Evolutionary conservation across 306 rosid genomes (phyloP), one percentile per base, ranked within the genome.

Genomic region (Adenanthera pavonina): DNA sequence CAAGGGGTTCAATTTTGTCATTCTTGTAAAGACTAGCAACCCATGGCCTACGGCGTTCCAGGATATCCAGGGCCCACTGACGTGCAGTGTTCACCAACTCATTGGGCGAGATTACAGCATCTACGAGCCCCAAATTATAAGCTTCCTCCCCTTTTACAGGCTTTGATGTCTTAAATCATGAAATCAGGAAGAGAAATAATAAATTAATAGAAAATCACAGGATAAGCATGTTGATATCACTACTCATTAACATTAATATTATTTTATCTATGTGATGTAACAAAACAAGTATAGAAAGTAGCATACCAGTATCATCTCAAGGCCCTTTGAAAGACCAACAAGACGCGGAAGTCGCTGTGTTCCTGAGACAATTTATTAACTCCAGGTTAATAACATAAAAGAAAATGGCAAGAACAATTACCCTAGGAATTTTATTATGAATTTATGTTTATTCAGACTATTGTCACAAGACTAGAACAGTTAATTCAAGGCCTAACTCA

Each of bases 301-400:
- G 83, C 89, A 83, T 82, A 96, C 98, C 94, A 96, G 84, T 82
- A 96, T 92, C 97, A 96, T 96, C 77, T 96, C 98, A 84, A 96
- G 94, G 20, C 91, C 91, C 91, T 92, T 96, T 80, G 97, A 7
- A 68, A 96, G 88, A 77, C 99, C 99, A 86, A 96, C 98, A 78
- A 96, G 99, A 67, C 99, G 98, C 38, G 99, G 99, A 84, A 96
- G 97, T 57, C 99, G 89, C 80, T 96, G 99, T 2, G 99, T 96
- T 80, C 99, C 99, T 96, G 82, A 80, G 83, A 78, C 72, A 89
- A 71, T 80, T 83, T 30, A 85, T 30, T 64, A 72, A 65, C 73
- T 78, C 72, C 34, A 86, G 80, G 77, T 80, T 77, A 79, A 64
- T 41, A 83, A 46, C 47, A 61, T 61, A 17, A 75, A 62, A 40